Conservation (phyloP, 345 rosid genomes). For the Sisymbrium irio region DNA sequence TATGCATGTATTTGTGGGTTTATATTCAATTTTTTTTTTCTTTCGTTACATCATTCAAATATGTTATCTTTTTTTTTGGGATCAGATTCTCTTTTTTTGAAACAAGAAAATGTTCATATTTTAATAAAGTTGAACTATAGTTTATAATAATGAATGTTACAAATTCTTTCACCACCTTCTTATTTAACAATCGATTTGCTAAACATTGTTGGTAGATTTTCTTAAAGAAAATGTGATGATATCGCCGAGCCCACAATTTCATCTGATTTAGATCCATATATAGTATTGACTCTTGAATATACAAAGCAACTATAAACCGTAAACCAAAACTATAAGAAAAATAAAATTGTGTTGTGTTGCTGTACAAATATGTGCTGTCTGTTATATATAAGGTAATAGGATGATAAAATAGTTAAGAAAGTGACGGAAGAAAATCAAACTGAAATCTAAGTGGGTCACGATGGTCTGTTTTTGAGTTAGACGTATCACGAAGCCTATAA, state of each 20-base stretch:
- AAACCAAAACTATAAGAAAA: too few species aligned
- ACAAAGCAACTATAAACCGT: not conserved
- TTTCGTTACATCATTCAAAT: not conserved
- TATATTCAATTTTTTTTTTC: not conserved
- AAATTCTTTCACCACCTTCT: not conserved
- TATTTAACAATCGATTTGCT: not conserved
- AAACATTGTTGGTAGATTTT: not conserved
- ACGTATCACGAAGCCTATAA: conserved; percentile 25
- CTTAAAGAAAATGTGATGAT: not conserved
- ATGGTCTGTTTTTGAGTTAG: conserved; percentile 24
- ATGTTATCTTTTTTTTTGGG: too few species aligned
- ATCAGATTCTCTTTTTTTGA: too few species aligned
- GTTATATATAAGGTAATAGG: not conserved
- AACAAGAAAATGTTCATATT: not conserved
- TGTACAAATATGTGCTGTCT: not conserved
- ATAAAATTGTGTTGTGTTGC: not conserved
- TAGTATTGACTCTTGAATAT: not conserved
- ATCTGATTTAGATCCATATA: not conserved
- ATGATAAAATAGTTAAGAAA: not conserved
- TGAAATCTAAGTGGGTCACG: conserved; percentile 34
- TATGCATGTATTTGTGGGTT: not conserved
- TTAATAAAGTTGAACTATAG: not conserved
- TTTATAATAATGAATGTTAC: not conserved
- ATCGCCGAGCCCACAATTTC: not conserved
- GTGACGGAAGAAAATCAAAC: conserved; percentile 21